Percentiles rank a stretch among this genome's conserved stretches.
Conservation (phyloP, 805 yeast genomes). For the Pichia membranifaciens region DNA sequence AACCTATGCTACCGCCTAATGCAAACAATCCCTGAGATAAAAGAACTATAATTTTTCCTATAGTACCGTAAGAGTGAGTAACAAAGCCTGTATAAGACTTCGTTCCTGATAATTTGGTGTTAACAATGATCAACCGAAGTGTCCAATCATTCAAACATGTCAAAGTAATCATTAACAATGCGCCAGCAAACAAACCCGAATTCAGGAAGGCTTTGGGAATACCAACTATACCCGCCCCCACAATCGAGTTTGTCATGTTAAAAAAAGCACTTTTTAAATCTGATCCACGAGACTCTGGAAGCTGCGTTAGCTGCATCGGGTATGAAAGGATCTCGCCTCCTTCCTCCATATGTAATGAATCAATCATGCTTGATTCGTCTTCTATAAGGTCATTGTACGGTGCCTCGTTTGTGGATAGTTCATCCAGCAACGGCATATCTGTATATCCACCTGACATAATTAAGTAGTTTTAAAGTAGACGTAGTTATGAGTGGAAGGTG, state of each 20-base stretch:
- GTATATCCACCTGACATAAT: neutral
- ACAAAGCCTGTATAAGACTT: constrained; percentile 83
- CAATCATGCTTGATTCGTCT: constrained; percentile 13
- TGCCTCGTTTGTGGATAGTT: neutral
- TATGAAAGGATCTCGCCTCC: neutral
- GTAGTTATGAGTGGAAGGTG: too few species aligned
- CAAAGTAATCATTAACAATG: constrained; percentile 51
- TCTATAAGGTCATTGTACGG: constrained; percentile 14
- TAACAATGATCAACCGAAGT: constrained; percentile 65
- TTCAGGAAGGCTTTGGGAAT: constrained; percentile 85
- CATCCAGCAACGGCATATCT: neutral
- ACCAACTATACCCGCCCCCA: constrained; percentile 95
- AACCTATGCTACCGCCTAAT: constrained; percentile 90
- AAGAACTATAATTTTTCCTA: constrained; percentile 63
- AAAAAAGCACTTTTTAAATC: constrained; percentile 82
- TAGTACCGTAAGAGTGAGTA: constrained; percentile 65
- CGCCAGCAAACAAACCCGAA: constrained; percentile 73
- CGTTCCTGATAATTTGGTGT: constrained; percentile 71
- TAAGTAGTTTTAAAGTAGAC: too few species aligned
- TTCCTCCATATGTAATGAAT: constrained; percentile 7
- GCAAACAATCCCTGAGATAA: constrained; percentile 85
- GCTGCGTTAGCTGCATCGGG: neutral
- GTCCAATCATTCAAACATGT: constrained; percentile 88
- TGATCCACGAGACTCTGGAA: constrained; percentile 26
- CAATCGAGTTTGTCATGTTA: constrained; percentile 94